Evolutionary conservation across 805 yeast genomes (phyloP), one percentile per base, ranked within the genome.

Genomic region (Cyberlindnera amylophila): DNA sequence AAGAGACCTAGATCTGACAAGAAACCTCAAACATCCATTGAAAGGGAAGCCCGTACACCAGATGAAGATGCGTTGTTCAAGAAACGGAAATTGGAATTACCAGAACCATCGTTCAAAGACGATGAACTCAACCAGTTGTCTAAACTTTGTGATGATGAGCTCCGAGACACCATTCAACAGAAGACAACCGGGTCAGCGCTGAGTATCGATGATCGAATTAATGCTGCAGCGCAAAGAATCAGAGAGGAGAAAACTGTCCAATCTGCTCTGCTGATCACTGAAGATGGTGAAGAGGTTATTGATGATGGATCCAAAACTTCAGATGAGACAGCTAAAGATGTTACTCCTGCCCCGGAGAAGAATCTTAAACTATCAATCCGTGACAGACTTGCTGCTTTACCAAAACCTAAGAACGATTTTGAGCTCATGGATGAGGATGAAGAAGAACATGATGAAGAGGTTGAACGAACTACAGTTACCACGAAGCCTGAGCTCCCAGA

Each of bases 361-460:
- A 30, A 24, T 34, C 13, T 36, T 13, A 38, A 34, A 29, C 7
- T 8, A 10, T 44, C 47, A 2, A 37, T 48, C 16, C 45, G 37
- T 26, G 44, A 48, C 3, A 51, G 61, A 34, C 63, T 72, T 30
- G 57, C 58, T 1, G 36, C 46, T 1, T 49, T 71, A 16, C 74
- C 77, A 1, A 42, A 52, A n/a, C 74, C 77, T 0, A 63, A 62
- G 45, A 73, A 75, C 46, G 76, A 74, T 38, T 74, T 70, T 47
- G 77, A 74, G 42, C 58, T 74, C 8, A 51, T 59, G 1, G 46
- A 61, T 4, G 69, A 63, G 5, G 69, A 63, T 3, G 63, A 55
- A 12, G 60, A 36, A 39, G 19, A 45, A 40, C 18, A 39, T 42
- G 15, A 13, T 8, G 13, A 15, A 8, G 13, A 18, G 4, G 35